Percentiles rank a stretch among this genome's conserved stretches.
phyloP scores from a whole-genome alignment of 345 rosid species.

The Eucalyptus grandis region DNA sequence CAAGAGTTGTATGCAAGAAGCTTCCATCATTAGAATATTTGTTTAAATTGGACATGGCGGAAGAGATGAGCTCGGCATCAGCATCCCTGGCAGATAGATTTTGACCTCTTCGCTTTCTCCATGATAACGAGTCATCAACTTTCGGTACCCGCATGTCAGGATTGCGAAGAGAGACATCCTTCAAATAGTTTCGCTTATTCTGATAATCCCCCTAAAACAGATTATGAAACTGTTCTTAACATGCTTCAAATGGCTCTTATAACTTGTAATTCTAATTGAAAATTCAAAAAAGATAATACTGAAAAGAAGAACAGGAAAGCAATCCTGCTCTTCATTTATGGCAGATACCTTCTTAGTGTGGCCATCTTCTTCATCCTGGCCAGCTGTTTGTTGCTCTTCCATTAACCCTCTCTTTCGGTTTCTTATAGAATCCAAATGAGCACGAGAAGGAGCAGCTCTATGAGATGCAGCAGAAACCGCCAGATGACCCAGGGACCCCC shows the following conservation, averaged over 20 bases:
- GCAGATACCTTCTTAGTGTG: background rate
- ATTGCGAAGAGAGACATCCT: slow-evolving; percentile 42
- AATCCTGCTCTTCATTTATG: background rate
- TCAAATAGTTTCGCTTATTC: slow-evolving; percentile 47
- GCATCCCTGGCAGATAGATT: slow-evolving; percentile 34
- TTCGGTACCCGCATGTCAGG: slow-evolving; percentile 67
- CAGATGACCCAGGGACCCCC: slow-evolving; percentile 74
- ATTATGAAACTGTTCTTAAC: background rate
- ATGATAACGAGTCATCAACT: slow-evolving; percentile 45
- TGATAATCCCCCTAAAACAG: background rate
- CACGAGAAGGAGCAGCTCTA: slow-evolving; percentile 69
- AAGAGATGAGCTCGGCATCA: slow-evolving; percentile 12
- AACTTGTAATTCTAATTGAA: background rate
- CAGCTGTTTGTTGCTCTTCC: slow-evolving; percentile 7
- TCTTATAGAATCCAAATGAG: slow-evolving; percentile 77
- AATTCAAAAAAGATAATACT: background rate
- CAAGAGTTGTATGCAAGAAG: slow-evolving; percentile 46
- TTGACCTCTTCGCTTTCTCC: slow-evolving; percentile 58
- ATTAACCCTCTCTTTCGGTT: slow-evolving; percentile 34
- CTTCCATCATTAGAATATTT: slow-evolving; percentile 72
- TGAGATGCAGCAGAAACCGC: slow-evolving; percentile 62
- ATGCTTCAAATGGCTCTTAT: background rate
- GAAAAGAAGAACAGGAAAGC: background rate
- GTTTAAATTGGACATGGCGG: slow-evolving; percentile 56
- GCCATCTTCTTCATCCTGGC: slow-evolving; percentile 2